These are phyloP conservation scores for Pedinophyceae sp. DNA, from an alignment of 139 green algal genomes.

Conservation along the genomic window DNA sequence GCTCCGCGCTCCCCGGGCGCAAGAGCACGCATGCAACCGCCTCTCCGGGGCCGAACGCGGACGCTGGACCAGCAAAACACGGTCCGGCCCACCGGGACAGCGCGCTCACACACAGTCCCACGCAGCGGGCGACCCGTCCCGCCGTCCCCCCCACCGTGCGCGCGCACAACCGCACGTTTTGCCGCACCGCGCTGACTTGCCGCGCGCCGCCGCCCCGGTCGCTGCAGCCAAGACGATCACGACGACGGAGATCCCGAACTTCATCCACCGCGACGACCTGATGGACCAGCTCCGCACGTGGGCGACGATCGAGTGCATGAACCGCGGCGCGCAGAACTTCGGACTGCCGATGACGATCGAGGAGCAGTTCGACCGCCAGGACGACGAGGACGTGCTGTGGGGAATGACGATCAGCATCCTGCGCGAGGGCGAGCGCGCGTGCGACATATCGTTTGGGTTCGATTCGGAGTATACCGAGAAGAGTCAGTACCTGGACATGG, in stretches of 20 bases:
- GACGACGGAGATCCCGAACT: not conserved
- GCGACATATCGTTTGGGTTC: not conserved
- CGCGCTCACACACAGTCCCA: too few species aligned
- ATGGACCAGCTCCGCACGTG: not conserved
- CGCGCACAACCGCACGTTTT: too few species aligned
- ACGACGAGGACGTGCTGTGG: not conserved
- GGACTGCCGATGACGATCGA: not conserved
- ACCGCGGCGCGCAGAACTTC: not conserved
- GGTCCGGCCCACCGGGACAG: too few species aligned
- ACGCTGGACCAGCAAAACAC: too few species aligned
- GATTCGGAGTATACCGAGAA: not conserved
- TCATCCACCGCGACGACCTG: not conserved
- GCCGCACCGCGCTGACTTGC: too few species aligned
- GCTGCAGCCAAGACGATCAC: too few species aligned
- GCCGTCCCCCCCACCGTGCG: too few species aligned
- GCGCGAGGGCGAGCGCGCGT: not conserved
- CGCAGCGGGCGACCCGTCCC: too few species aligned
- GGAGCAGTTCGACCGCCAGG: not conserved
- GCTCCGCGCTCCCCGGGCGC: too few species aligned
- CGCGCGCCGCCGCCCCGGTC: too few species aligned
- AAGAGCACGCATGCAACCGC: too few species aligned
- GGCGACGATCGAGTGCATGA: not conserved
- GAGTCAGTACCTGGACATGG: not conserved
- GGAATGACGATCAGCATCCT: not conserved
- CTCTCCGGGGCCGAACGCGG: too few species aligned